Evolutionary conservation across 176 grass and related monocot species (phyloP).

Genomic region (Stipa capillata): DNA sequence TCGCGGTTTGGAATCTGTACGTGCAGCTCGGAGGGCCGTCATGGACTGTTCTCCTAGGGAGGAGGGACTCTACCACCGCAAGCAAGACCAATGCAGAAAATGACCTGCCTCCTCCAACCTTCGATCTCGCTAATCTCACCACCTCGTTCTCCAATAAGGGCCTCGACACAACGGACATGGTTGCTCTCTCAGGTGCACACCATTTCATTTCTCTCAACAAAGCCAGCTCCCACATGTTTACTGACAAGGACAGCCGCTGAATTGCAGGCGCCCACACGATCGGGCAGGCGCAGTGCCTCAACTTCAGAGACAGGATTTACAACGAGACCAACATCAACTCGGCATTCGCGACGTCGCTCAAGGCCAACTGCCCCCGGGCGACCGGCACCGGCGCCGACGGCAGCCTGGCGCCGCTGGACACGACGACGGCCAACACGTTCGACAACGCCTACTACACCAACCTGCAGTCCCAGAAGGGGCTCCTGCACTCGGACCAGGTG

Average conservation of each 20-base stretch:
- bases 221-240: too few relatives aligned
- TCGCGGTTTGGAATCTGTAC: too few relatives aligned
- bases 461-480: slow-evolving; percentile 30
- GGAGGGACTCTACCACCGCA: slow-evolving; percentile 45
- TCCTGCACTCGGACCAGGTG: slow-evolving; percentile 61
- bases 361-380: slow-evolving; percentile 35
- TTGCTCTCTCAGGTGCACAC: slow-evolving; percentile 49
- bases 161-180: slow-evolving; percentile 45
- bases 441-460: slow-evolving; percentile 42
- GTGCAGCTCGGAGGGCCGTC: slow-evolving; percentile 61
- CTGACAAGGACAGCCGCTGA: too few relatives aligned
- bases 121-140: slow-evolving; percentile 29
- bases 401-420: slow-evolving; percentile 43
- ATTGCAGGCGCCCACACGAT: too few relatives aligned
- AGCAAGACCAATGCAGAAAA: slow-evolving; percentile 45
- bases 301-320: too few relatives aligned
- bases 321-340: slow-evolving; percentile 44
- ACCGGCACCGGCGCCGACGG: slow-evolving; percentile 26
- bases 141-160: slow-evolving; percentile 44
- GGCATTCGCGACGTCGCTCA: slow-evolving; percentile 15
- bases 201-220: too few relatives aligned
- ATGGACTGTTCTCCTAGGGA: slow-evolving; percentile 43
- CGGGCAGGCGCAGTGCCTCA: too few relatives aligned
- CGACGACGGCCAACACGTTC: slow-evolving; percentile 5
- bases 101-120: slow-evolving; percentile 35